Evolutionary conservation across 106 monocot species (phyloP), one percentile per base, ranked within the genome.

Genomic region (Apostasia shenzhenica): DNA sequence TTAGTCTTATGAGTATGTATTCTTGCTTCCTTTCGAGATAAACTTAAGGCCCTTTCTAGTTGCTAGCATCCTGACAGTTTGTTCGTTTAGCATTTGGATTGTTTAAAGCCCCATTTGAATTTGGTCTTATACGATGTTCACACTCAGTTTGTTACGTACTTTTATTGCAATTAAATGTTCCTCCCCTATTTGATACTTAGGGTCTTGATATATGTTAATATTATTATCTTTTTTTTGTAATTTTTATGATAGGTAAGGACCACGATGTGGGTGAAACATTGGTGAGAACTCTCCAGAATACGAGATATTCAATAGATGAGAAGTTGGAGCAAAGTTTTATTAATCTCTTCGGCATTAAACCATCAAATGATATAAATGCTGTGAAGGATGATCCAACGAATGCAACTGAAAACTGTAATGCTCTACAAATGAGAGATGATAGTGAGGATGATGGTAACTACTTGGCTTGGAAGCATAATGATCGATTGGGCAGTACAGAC

Each of bases 291-390:
- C 93, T 99, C 41, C 92, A 99, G 65, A 90, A 76, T 73, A 90
- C 87, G 0, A 87, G 80, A 76, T 92, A 83, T 47, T 93, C 99
- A 1, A 51, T 90, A 71, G 87, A 99, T 88, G 93, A 99, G 77
- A 93, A 85, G 63, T 61, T 99, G 74, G 87, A 99, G 4, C 82
- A 81, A 61, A 93, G 90, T 80, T 99, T 82, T 71, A 90, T 93
- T 47, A 78, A 80, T 61, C 57, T 83, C 48, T 99, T 93, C 75
- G 63, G 83, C 61, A 78, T 73, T 66, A 87, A 72, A 39, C 79
- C 79, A 10, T 60, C 52, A 48, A 43, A 67, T 42, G 70, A 80
- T 58, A 68, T 66, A 64, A 40, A n/a, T 67, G 73, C 52, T 77
- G 60, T 11, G n/a, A 53, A 73, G 44, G 44, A 67, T 75, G 4